A percentile compares a stretch with the other conserved stretches of the same genome.
phyloP scores from a whole-genome alignment of 805 yeast species.

The Yarrowia sp. region DNA sequence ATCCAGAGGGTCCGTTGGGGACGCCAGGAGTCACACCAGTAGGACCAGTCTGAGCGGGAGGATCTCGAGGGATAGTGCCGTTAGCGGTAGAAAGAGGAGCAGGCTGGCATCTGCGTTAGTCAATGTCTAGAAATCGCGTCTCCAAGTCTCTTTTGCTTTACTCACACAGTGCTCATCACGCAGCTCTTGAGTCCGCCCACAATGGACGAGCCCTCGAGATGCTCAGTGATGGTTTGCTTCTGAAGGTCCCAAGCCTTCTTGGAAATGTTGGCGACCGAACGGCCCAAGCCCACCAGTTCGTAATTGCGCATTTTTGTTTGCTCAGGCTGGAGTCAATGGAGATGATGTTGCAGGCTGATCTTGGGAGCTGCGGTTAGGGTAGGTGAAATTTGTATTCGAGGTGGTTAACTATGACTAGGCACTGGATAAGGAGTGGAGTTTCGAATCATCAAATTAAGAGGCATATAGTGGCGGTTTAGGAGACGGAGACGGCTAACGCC shows the following conservation, averaged over 20 bases:
- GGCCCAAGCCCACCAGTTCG: constrained; percentile 37
- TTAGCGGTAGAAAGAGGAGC: constrained; percentile 31
- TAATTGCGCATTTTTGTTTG: constrained; percentile 35
- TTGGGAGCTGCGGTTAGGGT: constrained; percentile 36
- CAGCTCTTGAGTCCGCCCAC: constrained; percentile 34
- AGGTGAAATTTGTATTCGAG: background rate
- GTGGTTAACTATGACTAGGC: background rate
- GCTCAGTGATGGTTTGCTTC: constrained; percentile 30
- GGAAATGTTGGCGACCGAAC: constrained; percentile 36
- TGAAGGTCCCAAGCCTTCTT: constrained; percentile 36
- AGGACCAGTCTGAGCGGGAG: constrained; percentile 21
- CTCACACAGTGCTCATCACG: constrained; percentile 16
- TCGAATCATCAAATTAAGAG: no score
- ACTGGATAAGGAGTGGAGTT: background rate
- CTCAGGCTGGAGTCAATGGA: background rate
- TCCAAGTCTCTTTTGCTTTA: background rate
- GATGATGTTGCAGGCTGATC: constrained; percentile 20
- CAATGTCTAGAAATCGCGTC: no score
- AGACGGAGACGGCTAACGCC: background rate
- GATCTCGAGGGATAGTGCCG: constrained; percentile 22
- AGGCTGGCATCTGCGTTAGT: constrained; percentile 16
- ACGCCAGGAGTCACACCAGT: constrained; percentile 23
- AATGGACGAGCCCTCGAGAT: constrained; percentile 34
- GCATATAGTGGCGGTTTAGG: background rate
- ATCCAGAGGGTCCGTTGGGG: constrained; percentile 19